Base-by-base conservation (phyloP, 2,329 filamentous ascomycete genomes). In the Aspergillus uvarum region DNA sequence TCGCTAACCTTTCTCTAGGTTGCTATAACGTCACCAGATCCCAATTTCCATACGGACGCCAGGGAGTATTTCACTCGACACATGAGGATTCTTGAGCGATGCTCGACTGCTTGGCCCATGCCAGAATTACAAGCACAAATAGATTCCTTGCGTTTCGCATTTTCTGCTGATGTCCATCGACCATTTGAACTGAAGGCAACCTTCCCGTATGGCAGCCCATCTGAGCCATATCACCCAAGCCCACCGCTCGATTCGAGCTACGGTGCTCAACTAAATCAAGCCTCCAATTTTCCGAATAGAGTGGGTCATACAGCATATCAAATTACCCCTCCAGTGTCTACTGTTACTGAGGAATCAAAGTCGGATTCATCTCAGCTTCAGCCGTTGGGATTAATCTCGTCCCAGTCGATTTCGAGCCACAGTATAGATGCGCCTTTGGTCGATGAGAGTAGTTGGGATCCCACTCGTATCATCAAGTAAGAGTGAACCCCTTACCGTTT, bases 71-170 rank as follows among this genome's bases (percentile, higher is more conserved):
- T 98, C 70, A 90, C 91, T 2, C 85, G 94, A 51, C 93, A 97
- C 69, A 97, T 98, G 94, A 87, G 93, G 58, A 89, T 98, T 42
- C 81, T 98, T 59, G 94, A 98, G 74, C 88, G 87, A 65, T 95
- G 92, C 67, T 90, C 91, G 72, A 83, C 85, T 8, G 87, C 88
- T 4, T 96, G 91, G 89, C 89, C 91, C 2, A 92, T 96, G 85
- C 89, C 90, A 2, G 93, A 97, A 68, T 89, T 96, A 78, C 89
- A 96, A 73, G 88, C 87, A 56, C 92, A 97, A 75, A 92, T 98
- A 65, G 89, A 97, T 71, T 89, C 91, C 44, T 85, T 98, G 32
- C 87, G 94, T 47, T 87, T 94, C 71, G 94, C 94, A 4, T 98
- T 98, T 72, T 97, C 94, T 29, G 90, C 91, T 56, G 91, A 98